A percentile compares a stretch with the other conserved stretches of the same genome.
phyloP scores from a whole-genome alignment of 148 eudicot species.

The Rhododendron molle region DNA sequence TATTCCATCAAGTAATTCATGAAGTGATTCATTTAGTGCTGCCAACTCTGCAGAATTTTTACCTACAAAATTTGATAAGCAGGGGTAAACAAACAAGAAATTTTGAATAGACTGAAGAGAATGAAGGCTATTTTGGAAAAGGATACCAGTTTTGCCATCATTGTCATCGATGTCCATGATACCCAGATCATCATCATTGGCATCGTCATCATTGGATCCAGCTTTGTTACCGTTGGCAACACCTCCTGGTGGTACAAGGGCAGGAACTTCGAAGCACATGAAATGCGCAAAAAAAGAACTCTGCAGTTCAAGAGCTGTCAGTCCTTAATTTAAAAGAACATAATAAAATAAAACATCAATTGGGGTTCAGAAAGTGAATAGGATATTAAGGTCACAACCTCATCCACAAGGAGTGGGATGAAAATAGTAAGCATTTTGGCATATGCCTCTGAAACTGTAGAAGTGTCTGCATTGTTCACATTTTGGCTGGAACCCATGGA shows the following conservation, averaged over 20 bases:
- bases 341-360: neutral
- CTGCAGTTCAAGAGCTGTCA: conserved; percentile 41
- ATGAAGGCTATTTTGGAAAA: neutral
- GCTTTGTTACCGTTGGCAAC: conserved; percentile 44
- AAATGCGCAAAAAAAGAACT: conserved; percentile 94
- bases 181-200: conserved; percentile 77
- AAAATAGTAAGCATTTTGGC: conserved; percentile 88
- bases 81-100: neutral
- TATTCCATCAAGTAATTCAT: conserved; percentile 55
- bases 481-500: conserved; percentile 64
- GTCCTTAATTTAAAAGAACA: neutral
- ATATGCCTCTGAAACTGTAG: conserved; percentile 90
- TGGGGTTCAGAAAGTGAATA: conserved; percentile 2
- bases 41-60: conserved; percentile 40
- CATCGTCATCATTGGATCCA: conserved; percentile 44
- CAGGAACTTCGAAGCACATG: conserved; percentile 98
- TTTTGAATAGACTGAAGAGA: neutral
- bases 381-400: conserved; percentile 42
- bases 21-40: conserved; percentile 49
- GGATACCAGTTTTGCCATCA: conserved; percentile 52
- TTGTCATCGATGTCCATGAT: conserved; percentile 82
- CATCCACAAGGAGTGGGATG: conserved; percentile 90
- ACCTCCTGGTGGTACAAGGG: conserved; percentile 73
- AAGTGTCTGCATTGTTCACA: conserved; percentile 72
- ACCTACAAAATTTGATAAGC: conserved; percentile 24